A percentile compares a stretch with the other conserved stretches of the same genome.
These are phyloP conservation scores for Scedosporium minutisporum DNA, from an alignment of 2,329 filamentous ascomycete species.

Conservation along the genomic window DNA sequence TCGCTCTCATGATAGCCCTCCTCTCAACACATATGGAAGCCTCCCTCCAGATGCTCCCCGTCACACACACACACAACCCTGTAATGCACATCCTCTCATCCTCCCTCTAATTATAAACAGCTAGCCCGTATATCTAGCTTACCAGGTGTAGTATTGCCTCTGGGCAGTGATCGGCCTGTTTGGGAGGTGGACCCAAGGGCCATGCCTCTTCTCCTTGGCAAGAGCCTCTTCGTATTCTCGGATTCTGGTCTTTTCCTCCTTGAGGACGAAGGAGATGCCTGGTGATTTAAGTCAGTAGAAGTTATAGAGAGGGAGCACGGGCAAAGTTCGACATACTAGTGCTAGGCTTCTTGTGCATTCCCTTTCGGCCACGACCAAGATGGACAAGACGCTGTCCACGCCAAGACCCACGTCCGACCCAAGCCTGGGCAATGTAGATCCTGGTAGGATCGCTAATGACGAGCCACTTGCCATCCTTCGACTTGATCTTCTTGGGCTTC, in stretches of 20 bases:
- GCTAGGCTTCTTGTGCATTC: constrained; percentile 58
- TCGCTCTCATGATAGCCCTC: neutral
- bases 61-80: no score
- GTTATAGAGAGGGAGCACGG: neutral
- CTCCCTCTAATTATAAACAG: neutral
- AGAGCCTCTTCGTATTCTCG: constrained; percentile 69
- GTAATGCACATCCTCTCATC: neutral
- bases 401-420: constrained; percentile 71
- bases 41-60: no score
- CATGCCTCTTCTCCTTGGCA: constrained; percentile 62
- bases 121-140: constrained; percentile 18
- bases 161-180: constrained; percentile 77
- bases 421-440: constrained; percentile 86
- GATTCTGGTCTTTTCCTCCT: constrained; percentile 87
- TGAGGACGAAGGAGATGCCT: constrained; percentile 74
- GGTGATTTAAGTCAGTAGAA: neutral
- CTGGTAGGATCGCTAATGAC: constrained; percentile 64
- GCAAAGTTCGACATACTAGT: constrained; percentile 52
- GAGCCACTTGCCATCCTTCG: constrained; percentile 66
- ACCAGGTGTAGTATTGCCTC: constrained; percentile 89
- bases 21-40: neutral
- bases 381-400: constrained; percentile 51
- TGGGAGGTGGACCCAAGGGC: constrained; percentile 80
- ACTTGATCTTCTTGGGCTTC: constrained; percentile 46
- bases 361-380: constrained; percentile 65